Base-by-base conservation (phyloP, 108 stramenopile species). In the Cyclostephanos tholiformis region DNA sequence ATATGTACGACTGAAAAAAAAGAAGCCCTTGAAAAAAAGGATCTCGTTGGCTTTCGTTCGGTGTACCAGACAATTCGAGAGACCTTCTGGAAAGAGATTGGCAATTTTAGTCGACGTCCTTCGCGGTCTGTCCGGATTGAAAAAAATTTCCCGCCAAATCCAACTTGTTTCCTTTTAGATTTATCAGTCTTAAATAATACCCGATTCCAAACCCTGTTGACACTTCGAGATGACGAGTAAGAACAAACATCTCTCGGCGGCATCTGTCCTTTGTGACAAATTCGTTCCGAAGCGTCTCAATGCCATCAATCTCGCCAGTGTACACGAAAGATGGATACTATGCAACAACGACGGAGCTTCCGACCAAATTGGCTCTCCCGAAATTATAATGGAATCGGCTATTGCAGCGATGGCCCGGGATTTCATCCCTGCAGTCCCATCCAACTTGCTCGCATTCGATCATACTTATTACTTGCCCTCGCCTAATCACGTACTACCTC, bases 341-440 rank as follows among this genome's bases (percentile, higher is more conserved):
- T 12, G 59, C 76, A 58, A 20, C 35, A 39, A 65, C 38, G 17
- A 5, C 1, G 63, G 53, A 5, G 22, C 38, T 23, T 49, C 65
- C 56, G 39, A 25, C n/a, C 22, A 65, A 9, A 36, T 22, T 36
- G 57, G 36, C 20, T 19, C 20, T 26, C 20, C 23, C 22, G 13
- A n/a, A 32, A 6, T 23, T 50, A 46, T 32, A 23, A 71, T 74
- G 65, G 64, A 74, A 11, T 20, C 49, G 2, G 69, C 65, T 6
- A 80, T 80, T 46, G 20, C 70, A 25, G 14, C 16, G 17, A 20
- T 73, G 20, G 72, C 72, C 10, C 29, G 49, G 50, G 52, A 68
- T 57, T 80, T 80, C 61, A 80, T 80, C 27, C 79, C 79, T 13
- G 52, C 43, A 25, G 79, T 80, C n/a, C 61, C 60, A 48, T 73